Conservation (phyloP, 2,329 filamentous ascomycete genomes). For the Capronia epimyces region DNA sequence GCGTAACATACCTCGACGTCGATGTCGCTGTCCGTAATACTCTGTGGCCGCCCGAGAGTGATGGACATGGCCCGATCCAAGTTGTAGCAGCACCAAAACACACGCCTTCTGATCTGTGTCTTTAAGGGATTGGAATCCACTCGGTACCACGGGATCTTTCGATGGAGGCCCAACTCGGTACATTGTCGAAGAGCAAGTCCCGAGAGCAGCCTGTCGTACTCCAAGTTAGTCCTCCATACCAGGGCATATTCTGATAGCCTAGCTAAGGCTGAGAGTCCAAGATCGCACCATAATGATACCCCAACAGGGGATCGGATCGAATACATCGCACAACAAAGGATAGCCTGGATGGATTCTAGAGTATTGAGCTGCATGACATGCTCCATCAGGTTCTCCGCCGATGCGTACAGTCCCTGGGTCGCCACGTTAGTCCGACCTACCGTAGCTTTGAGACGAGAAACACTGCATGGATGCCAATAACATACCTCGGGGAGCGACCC, state of each 20-base stretch:
- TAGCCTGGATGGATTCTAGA: conserved; percentile 26
- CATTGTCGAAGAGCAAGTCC: conserved; percentile 31
- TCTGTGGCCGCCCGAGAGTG: conserved; percentile 38
- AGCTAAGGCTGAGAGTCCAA: too few relatives aligned
- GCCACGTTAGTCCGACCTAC: too few relatives aligned
- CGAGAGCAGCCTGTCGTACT: conserved; percentile 25
- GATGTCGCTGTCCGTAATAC: conserved; percentile 41
- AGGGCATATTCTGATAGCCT: too few relatives aligned
- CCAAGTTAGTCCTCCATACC: background rate
- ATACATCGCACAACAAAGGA: conserved; percentile 29
- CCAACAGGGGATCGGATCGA: conserved; percentile 28
- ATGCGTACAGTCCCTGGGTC: conserved; percentile 10
- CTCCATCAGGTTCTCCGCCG: conserved; percentile 11
- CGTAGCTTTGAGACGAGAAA: too few relatives aligned
- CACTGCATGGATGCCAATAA: background rate
- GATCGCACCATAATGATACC: conserved; percentile 27
- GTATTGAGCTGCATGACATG: conserved; percentile 12
- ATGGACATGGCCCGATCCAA: conserved; percentile 39
- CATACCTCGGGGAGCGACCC: conserved; percentile 4
- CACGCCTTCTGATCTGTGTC: conserved; percentile 39
- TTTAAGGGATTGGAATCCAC: conserved; percentile 30
- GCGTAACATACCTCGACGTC: conserved; percentile 32
- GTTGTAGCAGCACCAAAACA: conserved; percentile 44
- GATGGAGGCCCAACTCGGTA: conserved; percentile 29
- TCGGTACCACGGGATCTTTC: conserved; percentile 8